Evolutionary conservation across 2,329 filamentous ascomycete genomes (phyloP).

Genomic region (Sphaerulina populicola): DNA sequence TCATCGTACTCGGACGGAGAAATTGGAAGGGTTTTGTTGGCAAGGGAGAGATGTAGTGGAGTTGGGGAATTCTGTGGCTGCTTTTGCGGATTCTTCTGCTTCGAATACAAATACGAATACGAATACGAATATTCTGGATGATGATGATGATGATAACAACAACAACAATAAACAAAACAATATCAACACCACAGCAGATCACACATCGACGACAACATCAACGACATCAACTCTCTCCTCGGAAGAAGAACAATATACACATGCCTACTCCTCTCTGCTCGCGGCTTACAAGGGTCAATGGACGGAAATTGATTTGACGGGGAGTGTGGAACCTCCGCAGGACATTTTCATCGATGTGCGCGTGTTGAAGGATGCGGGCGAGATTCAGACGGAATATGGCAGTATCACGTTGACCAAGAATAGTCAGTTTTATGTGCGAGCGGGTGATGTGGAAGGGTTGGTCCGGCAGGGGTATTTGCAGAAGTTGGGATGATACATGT

Average conservation of each 20-base stretch:
- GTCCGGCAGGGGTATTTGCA: constrained; percentile 94
- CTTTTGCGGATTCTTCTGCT: background rate
- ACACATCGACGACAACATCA: background rate
- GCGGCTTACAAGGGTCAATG: constrained; percentile 97
- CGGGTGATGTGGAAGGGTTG: constrained; percentile 88
- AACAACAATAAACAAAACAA: too few relatives aligned
- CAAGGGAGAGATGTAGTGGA: constrained; percentile 76
- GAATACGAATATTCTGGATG: too few relatives aligned
- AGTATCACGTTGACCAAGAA: constrained; percentile 95
- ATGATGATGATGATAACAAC: too few relatives aligned
- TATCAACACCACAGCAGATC: constrained; percentile 3
- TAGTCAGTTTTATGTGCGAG: constrained; percentile 93
- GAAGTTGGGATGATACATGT: constrained; percentile 40
- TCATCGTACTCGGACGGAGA: constrained; percentile 80
- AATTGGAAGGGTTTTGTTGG: constrained; percentile 91
- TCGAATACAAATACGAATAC: too few relatives aligned
- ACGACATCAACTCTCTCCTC: constrained; percentile 56
- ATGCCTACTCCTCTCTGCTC: constrained; percentile 82
- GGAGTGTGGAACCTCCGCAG: constrained; percentile 83
- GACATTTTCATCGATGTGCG: constrained; percentile 96
- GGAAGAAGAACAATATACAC: constrained; percentile 92
- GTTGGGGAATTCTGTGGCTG: constrained; percentile 38
- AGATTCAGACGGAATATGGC: constrained; percentile 99
- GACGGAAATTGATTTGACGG: constrained; percentile 95
- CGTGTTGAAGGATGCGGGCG: constrained; percentile 90